Evolutionary conservation across 2,329 filamentous ascomycete genomes (phyloP).

Genomic region (Trichophaea hybrida): DNA sequence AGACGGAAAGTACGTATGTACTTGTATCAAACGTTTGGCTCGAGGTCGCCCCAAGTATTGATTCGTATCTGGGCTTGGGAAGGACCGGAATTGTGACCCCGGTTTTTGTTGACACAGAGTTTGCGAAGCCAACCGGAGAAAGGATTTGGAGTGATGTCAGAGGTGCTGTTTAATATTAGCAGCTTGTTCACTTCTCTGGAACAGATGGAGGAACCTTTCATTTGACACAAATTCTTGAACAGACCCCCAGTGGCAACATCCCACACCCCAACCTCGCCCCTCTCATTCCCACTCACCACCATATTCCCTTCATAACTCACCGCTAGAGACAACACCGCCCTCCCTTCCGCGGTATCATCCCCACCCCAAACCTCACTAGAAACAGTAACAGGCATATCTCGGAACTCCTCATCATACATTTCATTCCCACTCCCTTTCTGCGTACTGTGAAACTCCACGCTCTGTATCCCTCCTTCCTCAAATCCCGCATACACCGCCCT

Average conservation of each 20-base stretch:
- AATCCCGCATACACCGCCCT: slow-evolving; percentile 69
- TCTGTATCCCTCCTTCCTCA: slow-evolving; percentile 65
- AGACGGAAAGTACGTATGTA: slow-evolving; percentile 12
- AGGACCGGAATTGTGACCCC: slow-evolving; percentile 15
- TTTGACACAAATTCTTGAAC: slow-evolving; percentile 19
- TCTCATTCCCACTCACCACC: slow-evolving; percentile 24
- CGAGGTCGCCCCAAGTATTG: slow-evolving; percentile 22
- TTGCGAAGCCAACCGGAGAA: slow-evolving; percentile 21
- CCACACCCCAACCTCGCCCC: slow-evolving; percentile 25
- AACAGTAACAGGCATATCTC: slow-evolving; percentile 20
- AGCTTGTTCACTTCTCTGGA: not conserved
- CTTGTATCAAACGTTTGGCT: not conserved
- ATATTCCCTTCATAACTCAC: slow-evolving; percentile 26
- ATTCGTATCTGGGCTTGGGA: slow-evolving; percentile 25
- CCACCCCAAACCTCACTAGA: slow-evolving; percentile 19
- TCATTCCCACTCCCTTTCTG: slow-evolving; percentile 9
- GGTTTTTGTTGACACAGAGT: not conserved
- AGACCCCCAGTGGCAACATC: slow-evolving; percentile 27
- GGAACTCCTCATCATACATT: slow-evolving; percentile 12
- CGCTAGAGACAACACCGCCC: slow-evolving; percentile 14
- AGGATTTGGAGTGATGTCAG: slow-evolving; percentile 24
- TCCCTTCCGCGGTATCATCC: not conserved
- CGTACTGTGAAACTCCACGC: slow-evolving; percentile 48
- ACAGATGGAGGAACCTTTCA: slow-evolving; percentile 22
- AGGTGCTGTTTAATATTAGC: slow-evolving; percentile 13